Base-by-base conservation (phyloP, 768 basidiomycete species). In the Macrolepiota fuliginosa region DNA sequence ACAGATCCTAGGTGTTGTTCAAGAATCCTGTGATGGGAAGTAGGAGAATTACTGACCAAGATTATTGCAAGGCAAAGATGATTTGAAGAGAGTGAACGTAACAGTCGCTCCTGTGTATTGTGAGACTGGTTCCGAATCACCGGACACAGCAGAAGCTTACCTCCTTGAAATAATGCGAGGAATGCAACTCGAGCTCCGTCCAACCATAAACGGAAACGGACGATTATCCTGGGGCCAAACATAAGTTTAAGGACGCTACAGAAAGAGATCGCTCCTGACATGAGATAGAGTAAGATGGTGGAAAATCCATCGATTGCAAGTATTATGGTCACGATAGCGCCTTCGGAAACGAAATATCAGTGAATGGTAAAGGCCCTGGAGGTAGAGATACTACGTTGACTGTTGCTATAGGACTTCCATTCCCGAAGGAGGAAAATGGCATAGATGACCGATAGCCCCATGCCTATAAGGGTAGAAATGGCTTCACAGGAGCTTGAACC, bases 141-240 rank as follows among this genome's bases (percentile, higher is more conserved):
- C 19, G 24, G 32, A 47, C 29, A 7, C 29, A 60, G 27, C 24
- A 39, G 27, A 9, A 59, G 24, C 71, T 61, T 63, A 68, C 74
- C 73, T 63, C 70, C 65, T 68, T 74, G 71, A 55, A 72, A 70
- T n/a, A 72, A 47, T 47, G 77, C 62, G 56, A 77, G 64, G 60
- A 73, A 64, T 15, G 65, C 65, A 36, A 74, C 65, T 0, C 75
- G 72, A 49, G 70, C 68, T 50, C 71, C 75, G 62, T 78, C 77
- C 50, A 75, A 66, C 75, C 73, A 75, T 25, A 76, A 65, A n/a
- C 68, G 71, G 63, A 77, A 78, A 52, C 67, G 72, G 40, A 77
- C 73, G 39, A 78, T 74, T 24, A 76, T 73, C 78, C 77, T 79
- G 55, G 7, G 11, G 6, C 42, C 13, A 51, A 25, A 17, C 52